A percentile compares a stretch with the other conserved stretches of the same genome.
Conservation (phyloP, 2,329 filamentous ascomycete genomes). For the Incumbomyces delicatus region DNA sequence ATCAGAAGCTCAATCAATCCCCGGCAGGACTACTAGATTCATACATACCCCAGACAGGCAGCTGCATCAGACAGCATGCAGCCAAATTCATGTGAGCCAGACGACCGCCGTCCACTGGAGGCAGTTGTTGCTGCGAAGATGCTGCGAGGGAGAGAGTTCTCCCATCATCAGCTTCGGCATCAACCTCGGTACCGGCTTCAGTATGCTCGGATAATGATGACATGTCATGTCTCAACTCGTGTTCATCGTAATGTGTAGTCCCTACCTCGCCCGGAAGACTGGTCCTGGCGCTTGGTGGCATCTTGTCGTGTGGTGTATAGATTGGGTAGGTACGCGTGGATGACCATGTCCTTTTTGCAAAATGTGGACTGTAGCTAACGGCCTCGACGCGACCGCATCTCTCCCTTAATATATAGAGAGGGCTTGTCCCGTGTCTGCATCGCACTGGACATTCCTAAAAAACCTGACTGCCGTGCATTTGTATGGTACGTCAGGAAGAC, state of each 20-base stretch:
- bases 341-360: too few relatives aligned
- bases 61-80: slow-evolving; percentile 44
- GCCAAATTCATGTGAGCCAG: slow-evolving; percentile 44
- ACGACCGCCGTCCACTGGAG: slow-evolving; percentile 27
- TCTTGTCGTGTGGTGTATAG: not conserved
- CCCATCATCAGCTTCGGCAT: not conserved
- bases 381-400: too few relatives aligned
- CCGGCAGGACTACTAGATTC: not conserved
- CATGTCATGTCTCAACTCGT: slow-evolving; percentile 1
- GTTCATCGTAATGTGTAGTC: not conserved
- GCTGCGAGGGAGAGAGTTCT: not conserved
- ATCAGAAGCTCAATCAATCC: too few relatives aligned
- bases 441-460: too few relatives aligned
- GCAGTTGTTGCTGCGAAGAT: too few relatives aligned
- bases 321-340: not conserved
- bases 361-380: too few relatives aligned
- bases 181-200: too few relatives aligned
- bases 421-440: too few relatives aligned
- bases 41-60: slow-evolving; percentile 42
- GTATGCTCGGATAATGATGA: too few relatives aligned
- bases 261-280: not conserved
- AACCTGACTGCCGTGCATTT: too few relatives aligned
- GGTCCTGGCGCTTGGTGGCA: not conserved
- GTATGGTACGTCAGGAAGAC: too few relatives aligned
- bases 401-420: too few relatives aligned